Percentiles rank a stretch among this genome's conserved stretches.
These are phyloP conservation scores for Cordyceps fumosorosea DNA, from an alignment of 2,329 filamentous ascomycete genomes.

Conservation along the genomic window DNA sequence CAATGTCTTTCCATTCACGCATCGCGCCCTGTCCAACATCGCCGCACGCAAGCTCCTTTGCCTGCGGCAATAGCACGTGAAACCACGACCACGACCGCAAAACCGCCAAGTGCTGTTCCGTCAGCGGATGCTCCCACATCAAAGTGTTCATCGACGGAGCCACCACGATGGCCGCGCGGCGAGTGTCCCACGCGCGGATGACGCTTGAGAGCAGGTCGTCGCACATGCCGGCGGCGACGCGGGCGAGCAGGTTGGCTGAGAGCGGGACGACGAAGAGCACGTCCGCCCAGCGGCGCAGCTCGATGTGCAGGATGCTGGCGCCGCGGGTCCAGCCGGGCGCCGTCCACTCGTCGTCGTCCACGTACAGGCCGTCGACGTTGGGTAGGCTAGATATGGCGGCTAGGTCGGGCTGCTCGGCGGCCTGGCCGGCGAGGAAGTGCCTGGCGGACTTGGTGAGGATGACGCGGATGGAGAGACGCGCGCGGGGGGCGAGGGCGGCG, in stretches of 20 bases:
- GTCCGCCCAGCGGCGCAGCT: conserved; percentile 72
- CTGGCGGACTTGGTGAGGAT: conserved; percentile 69
- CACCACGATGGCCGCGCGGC: conserved; percentile 62
- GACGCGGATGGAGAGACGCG: conserved; percentile 71
- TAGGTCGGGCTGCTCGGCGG: conserved; percentile 67
- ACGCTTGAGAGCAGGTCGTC: conserved; percentile 71
- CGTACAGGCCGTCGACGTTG: conserved; percentile 75
- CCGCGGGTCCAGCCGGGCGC: conserved; percentile 67
- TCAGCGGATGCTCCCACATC: conserved; percentile 86
- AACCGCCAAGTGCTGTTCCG: conserved; percentile 60
- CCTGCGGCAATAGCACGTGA: conserved; percentile 64
- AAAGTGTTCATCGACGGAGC: conserved; percentile 82
- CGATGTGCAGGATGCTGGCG: conserved; percentile 82
- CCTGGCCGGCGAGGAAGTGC: conserved; percentile 71
- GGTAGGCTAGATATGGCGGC: conserved; percentile 50
- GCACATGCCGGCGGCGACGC: conserved; percentile 69
- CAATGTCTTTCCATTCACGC: conserved; percentile 73
- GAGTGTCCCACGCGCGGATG: conserved; percentile 81
- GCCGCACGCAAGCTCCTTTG: conserved; percentile 77
- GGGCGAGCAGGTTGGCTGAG: conserved; percentile 79
- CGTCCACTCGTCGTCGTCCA: conserved; percentile 78
- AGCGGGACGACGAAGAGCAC: conserved; percentile 74
- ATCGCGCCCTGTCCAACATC: conserved; percentile 79
- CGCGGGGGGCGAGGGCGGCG: conserved; percentile 43
- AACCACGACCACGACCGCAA: conserved; percentile 62